Base-by-base conservation (phyloP, 139 green algal genomes). In the Trebouxia sp. region DNA sequence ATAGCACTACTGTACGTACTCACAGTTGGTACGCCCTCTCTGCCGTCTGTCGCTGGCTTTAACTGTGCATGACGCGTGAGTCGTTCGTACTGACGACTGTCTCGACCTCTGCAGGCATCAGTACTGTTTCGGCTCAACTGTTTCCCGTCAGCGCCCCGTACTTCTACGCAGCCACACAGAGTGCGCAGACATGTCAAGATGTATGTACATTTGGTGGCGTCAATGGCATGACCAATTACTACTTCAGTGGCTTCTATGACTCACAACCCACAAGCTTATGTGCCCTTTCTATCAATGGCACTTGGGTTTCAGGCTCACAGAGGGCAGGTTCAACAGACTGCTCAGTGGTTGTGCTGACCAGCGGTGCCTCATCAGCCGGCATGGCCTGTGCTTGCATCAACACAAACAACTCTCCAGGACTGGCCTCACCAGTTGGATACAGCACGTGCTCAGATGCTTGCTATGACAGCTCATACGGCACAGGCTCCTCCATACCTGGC, bases 311-410 rank as follows among this genome's bases (percentile, higher is more conserved):
- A 45, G 62, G 62, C 62, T 72, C 62, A 45, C 62, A 72, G 62
- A 14, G 1, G 28, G 32, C 7, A 8, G 37, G 37, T 22, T 43
- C 32, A 26, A 43, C 62, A 45, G 32, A 72, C 3, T 72, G 62
- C 62, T 72, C 62, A n/a, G 62, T 72, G 15, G 62, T 45, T 14
- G 6, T 72, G 17, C 32, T 45, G 15, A 72, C 24, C 62, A 72
- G 35, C 43, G 32, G 62, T 10, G 32, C 62, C 1, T 45, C 35
- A 6, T 72, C 62, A 26, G 7, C 42, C 43, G 62, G 62, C 2
- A 72, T 72, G 62, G 62, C 62, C 1, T 72, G 62, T 8, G 62
- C 62, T 72, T 72, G 62, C 35, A 72, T 72, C 17, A 72, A 37
- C 12, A 72, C 62, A 22, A 72, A 17, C 62, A 72, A 72, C 43